Percentiles rank a stretch among this genome's conserved stretches.
phyloP scores from a whole-genome alignment of 2,329 filamentous ascomycete genomes.

The Pseudopithomyces chartarum region DNA sequence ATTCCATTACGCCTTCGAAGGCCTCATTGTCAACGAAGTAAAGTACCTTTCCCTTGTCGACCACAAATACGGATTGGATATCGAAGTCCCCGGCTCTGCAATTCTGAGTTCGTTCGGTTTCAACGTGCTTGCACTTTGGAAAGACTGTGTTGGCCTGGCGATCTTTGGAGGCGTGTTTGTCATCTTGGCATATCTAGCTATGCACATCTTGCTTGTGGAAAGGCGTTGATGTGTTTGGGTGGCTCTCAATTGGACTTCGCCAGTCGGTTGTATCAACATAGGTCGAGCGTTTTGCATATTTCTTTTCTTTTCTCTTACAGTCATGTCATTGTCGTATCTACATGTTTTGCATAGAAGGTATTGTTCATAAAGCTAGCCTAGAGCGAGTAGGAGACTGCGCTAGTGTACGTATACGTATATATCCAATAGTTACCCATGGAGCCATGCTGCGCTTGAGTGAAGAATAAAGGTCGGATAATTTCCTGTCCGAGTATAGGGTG shows the following conservation, averaged over 20 bases:
- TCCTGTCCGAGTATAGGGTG: too few relatives aligned
- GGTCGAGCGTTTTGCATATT: constrained; percentile 2
- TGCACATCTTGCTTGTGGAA: constrained; percentile 94
- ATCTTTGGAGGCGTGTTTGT: constrained; percentile 85
- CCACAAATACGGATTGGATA: constrained; percentile 94
- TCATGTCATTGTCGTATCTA: neutral
- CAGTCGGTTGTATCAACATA: neutral
- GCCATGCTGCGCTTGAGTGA: too few relatives aligned
- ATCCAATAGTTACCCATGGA: too few relatives aligned
- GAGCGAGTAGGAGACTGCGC: too few relatives aligned
- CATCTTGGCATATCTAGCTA: constrained; percentile 83
- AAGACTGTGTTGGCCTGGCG: constrained; percentile 78
- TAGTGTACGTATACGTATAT: too few relatives aligned
- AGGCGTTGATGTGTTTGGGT: constrained; percentile 62
- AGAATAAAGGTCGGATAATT: too few relatives aligned
- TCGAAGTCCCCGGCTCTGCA: constrained; percentile 90
- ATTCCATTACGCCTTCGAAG: constrained; percentile 97
- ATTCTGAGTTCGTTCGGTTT: constrained; percentile 97
- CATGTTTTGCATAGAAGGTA: too few relatives aligned
- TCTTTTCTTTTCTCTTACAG: neutral
- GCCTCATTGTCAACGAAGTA: constrained; percentile 96
- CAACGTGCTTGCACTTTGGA: constrained; percentile 83
- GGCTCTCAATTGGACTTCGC: neutral
- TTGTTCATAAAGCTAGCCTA: too few relatives aligned
- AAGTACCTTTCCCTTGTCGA: constrained; percentile 87